Conservation (phyloP, 306 rosid species). For the Quercus mongolica region DNA sequence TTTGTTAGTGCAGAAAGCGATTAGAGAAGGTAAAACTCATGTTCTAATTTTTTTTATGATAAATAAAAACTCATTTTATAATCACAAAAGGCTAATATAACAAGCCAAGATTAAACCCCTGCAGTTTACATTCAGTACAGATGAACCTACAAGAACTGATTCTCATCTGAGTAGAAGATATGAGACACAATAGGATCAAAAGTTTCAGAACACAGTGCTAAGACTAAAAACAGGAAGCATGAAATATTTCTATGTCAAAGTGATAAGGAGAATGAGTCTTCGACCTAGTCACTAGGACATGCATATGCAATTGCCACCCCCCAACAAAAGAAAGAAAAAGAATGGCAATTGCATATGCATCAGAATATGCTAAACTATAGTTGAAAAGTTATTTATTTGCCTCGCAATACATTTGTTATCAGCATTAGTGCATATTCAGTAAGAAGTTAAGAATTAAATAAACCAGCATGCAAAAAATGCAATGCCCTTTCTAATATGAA, state of each 20-base stretch:
- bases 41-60: neutral
- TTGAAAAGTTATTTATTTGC: neutral
- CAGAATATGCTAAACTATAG: neutral
- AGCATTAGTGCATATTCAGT: neutral
- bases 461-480: neutral
- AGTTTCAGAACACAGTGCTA: too few species aligned
- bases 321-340: neutral
- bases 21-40: neutral
- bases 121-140: neutral
- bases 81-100: neutral
- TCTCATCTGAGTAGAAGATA: neutral
- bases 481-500: constrained; percentile 7
- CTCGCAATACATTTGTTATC: neutral
- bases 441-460: neutral
- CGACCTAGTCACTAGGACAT: neutral
- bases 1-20: too few species aligned
- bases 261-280: neutral
- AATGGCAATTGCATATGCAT: neutral
- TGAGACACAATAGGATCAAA: too few species aligned
- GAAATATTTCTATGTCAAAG: neutral
- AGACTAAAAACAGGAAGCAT: neutral
- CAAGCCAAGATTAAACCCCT: neutral
- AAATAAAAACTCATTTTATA: neutral
- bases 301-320: neutral
- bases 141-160: neutral